These are phyloP conservation scores for Microsporum ferrugineum DNA, from an alignment of 2,329 filamentous ascomycete genomes.

Conservation along the genomic window DNA sequence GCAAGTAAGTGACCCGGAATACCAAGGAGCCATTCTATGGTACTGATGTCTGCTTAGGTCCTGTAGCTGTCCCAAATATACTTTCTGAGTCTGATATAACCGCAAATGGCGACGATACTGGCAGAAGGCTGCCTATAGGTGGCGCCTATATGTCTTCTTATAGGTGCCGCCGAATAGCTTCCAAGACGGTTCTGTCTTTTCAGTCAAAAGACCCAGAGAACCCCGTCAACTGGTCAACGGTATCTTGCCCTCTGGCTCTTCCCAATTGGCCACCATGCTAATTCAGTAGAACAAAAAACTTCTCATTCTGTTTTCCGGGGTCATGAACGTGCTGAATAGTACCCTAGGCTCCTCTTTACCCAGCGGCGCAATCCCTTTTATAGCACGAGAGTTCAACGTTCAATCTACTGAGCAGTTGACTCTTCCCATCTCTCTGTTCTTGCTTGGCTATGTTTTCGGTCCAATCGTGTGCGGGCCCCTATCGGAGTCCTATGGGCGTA, in stretches of 20 bases:
- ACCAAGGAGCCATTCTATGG: background rate
- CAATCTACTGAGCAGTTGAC: conserved; percentile 25
- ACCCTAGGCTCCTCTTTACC: conserved; percentile 32
- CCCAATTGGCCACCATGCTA: background rate
- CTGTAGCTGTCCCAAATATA: background rate
- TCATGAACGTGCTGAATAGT: conserved; percentile 29
- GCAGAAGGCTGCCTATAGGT: background rate
- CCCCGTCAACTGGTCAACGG: conserved; percentile 26
- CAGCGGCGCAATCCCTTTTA: conserved; percentile 29
- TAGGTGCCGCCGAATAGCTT: conserved; percentile 25
- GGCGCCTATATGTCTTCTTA: conserved; percentile 8
- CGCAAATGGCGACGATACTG: background rate
- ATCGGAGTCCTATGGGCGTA: conserved; percentile 35
- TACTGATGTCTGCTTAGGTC: background rate
- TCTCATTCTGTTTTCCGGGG: conserved; percentile 26
- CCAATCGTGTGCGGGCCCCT: conserved; percentile 36
- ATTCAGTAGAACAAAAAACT: conserved; percentile 22
- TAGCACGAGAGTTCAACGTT: conserved; percentile 27
- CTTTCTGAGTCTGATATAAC: background rate
- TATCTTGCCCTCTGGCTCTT: conserved; percentile 10
- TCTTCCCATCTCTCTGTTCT: conserved; percentile 31
- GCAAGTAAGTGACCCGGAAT: background rate
- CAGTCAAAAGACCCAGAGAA: conserved; percentile 25
- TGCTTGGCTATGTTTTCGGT: conserved; percentile 33
- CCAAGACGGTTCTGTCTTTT: conserved; percentile 28